Base-by-base conservation (phyloP, 176 grass and related monocot genomes). In the Oryza australiensis region DNA sequence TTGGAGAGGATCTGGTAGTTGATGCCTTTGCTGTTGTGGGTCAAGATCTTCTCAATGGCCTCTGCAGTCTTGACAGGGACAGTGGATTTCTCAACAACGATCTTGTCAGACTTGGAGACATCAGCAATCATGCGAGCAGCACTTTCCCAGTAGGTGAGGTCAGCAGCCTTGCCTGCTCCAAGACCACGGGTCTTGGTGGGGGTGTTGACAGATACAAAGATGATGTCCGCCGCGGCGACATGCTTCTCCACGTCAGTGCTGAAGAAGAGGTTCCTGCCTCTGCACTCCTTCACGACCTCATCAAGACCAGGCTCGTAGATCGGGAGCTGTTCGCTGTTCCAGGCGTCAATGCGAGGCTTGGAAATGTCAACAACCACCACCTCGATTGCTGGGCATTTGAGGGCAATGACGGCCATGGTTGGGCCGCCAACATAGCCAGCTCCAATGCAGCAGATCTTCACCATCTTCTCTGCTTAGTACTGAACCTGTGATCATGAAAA, bases 1-100 rank as follows among this genome's bases (percentile, higher is more conserved):
- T 95, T 95, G 12, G 93, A 95, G 69, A 95, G 93, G 84, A 95
- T 95, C 87, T 95, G 93, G 79, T 92, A 95, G 78, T 92, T 95
- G 41, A 95, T 90, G 68, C 93, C 93, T 80, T 92, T 95, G 85
- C 93, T 95, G 85, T 95, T 95, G 85, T 95, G 93, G 27, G 93
- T 95, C 74, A 95, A 82, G 84, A 95, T 95, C 78, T 95, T 95
- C 85, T 95, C 93, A 20, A 95, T 95, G 4, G 93, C 93, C 82
- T 95, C 93, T 16, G 93, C 93, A 12, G 93, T 95, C 79, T 95
- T 95, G 72, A 95, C 93, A 86, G 94, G 94, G 70, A 93, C 94
- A 15, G 91, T 97, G 72, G 94, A 97, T 60, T 97, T 97, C 91
- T 97, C 94, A 9, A 97, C 94, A 9, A 97, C 94, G 3, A 97